phyloP scores from a whole-genome alignment of 2,329 filamentous ascomycete species.

The Monosporascus sp. region DNA sequence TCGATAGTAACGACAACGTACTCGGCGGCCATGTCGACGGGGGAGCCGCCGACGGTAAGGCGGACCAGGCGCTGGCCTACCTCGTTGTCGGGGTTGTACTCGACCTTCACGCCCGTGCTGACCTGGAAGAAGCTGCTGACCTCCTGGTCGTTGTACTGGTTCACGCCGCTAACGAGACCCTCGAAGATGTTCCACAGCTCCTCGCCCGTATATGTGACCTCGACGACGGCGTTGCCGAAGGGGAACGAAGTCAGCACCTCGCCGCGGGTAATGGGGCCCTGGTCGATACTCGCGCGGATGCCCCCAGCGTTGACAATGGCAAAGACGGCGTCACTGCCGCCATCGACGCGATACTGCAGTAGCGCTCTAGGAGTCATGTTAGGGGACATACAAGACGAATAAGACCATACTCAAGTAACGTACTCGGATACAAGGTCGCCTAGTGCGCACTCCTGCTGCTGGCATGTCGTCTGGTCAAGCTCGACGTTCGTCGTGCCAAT shows the following conservation, averaged over 20 bases:
- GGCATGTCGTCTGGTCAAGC: constrained; percentile 56
- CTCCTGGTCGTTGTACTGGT: constrained; percentile 45
- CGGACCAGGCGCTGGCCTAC: constrained; percentile 47
- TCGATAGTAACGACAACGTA: constrained; percentile 60
- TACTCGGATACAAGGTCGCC: constrained; percentile 50
- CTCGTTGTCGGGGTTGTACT: constrained; percentile 48
- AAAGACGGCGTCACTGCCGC: constrained; percentile 43
- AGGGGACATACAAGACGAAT: constrained; percentile 16
- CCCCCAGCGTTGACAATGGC: constrained; percentile 61
- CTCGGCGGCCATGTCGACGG: constrained; percentile 38
- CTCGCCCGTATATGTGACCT: constrained; percentile 47
- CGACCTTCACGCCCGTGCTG: constrained; percentile 48
- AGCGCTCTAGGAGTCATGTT: constrained; percentile 43
- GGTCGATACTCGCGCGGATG: constrained; percentile 57
- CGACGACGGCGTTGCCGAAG: constrained; percentile 60
- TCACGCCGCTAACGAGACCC: constrained; percentile 50
- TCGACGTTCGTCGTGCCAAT: constrained; percentile 49
- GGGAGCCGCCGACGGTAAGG: constrained; percentile 43
- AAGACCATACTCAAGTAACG: constrained; percentile 7
- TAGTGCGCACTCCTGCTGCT: constrained; percentile 51
- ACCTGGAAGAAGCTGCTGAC: constrained; percentile 59
- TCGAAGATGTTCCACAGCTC: constrained; percentile 54
- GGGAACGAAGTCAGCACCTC: constrained; percentile 61
- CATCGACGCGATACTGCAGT: constrained; percentile 52
- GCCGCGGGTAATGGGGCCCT: constrained; percentile 56